Conservation (phyloP, 306 rosid species). For the Sesbania bispinosa region DNA sequence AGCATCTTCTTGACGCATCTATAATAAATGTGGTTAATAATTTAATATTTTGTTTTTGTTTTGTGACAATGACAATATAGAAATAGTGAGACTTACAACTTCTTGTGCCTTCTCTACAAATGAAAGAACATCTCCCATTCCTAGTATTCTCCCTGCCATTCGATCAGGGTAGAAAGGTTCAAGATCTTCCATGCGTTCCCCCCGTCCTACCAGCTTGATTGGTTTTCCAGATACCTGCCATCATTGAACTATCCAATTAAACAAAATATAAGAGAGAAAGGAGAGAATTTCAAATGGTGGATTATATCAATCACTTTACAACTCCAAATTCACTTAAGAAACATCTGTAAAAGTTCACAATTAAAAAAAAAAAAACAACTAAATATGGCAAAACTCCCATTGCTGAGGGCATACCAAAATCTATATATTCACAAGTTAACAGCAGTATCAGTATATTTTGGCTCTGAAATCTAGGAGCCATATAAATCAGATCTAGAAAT, state of each 20-base stretch:
- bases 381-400: conserved; percentile 8
- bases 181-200: conserved; percentile 99
- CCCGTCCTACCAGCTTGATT: conserved; percentile 94
- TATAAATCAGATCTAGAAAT: neutral
- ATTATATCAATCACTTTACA: conserved; percentile 12
- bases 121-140: conserved; percentile 99
- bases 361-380: conserved; percentile 4
- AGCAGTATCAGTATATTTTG: neutral
- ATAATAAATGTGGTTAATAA: conserved; percentile 22
- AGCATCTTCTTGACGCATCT: conserved; percentile 98
- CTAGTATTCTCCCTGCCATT: conserved; percentile 97
- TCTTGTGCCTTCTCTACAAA: conserved; percentile 98
- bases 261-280: neutral
- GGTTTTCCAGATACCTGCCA: conserved; percentile 97
- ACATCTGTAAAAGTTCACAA: neutral
- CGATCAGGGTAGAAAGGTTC: conserved; percentile 98
- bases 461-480: neutral
- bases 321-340: neutral
- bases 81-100: conserved; percentile 62
- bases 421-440: conserved; percentile 19
- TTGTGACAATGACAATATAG: neutral
- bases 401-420: conserved; percentile 1
- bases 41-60: neutral
- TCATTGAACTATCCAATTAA: conserved; percentile 15
- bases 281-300: neutral